phyloP scores from a whole-genome alignment of 164 flowering plant genomes.

The Tetrastigma voinierianum region DNA sequence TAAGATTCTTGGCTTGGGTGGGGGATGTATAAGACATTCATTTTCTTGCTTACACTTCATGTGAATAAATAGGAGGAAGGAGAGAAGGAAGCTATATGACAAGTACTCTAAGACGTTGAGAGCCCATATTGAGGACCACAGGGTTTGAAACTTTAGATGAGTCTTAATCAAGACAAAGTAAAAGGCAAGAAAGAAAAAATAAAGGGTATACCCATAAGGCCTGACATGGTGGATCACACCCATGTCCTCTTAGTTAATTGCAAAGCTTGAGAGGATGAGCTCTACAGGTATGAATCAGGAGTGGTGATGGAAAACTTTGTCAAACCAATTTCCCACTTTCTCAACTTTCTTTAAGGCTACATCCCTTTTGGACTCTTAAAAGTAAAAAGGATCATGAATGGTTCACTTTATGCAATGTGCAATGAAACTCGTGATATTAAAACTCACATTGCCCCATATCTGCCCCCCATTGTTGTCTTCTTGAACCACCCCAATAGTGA shows the following conservation, averaged over 20 bases:
- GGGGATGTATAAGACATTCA: background rate
- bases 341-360: too few relatives aligned
- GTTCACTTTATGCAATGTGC: constrained; percentile 3
- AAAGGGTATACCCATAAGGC: constrained; percentile 5
- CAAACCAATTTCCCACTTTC: too few relatives aligned
- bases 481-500: background rate
- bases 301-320: too few relatives aligned
- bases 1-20: background rate
- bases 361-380: too few relatives aligned
- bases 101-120: background rate
- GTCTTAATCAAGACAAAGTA: constrained; percentile 11
- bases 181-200: background rate
- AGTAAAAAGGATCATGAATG: constrained; percentile 1
- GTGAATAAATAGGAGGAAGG: constrained; percentile 2
- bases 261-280: background rate
- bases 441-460: background rate
- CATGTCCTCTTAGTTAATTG: background rate
- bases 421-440: background rate
- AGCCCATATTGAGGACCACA: constrained; percentile 8
- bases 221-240: constrained; percentile 11
- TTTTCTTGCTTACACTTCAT: background rate
- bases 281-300: too few relatives aligned
- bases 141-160: background rate
- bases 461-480: background rate
- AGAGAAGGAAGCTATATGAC: too few relatives aligned